Conservation (phyloP, 495 filamentous ascomycete species). For the Penicillium simplicissimum region DNA sequence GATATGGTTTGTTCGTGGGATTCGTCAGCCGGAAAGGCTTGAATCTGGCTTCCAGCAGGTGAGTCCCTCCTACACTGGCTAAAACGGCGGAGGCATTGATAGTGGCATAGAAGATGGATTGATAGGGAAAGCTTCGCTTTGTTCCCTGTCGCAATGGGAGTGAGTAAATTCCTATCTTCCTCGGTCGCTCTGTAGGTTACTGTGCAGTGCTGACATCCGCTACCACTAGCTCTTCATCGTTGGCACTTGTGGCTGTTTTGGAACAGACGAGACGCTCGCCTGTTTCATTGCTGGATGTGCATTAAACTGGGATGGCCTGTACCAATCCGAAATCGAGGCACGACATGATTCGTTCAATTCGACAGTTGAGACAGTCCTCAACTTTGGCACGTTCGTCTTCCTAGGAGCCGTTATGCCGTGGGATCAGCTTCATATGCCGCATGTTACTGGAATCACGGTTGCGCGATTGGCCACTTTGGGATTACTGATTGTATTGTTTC, state of each 20-base stretch:
- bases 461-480: constrained; percentile 33
- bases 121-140: constrained; percentile 38
- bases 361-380: constrained; percentile 37
- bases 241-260: constrained; percentile 43
- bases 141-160: constrained; percentile 36
- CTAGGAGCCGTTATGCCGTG: constrained; percentile 45
- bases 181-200: not conserved
- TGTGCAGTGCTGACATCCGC: not conserved
- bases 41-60: constrained; percentile 32
- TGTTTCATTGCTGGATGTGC: constrained; percentile 42
- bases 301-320: constrained; percentile 43
- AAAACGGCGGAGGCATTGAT: not conserved
- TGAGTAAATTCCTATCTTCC: constrained; percentile 12
- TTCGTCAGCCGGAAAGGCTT: constrained; percentile 34
- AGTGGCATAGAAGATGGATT: constrained; percentile 32
- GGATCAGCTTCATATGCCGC: constrained; percentile 32
- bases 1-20: constrained; percentile 37
- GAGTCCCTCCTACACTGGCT: not conserved
- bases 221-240: constrained; percentile 33
- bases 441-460: constrained; percentile 33
- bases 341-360: constrained; percentile 45
- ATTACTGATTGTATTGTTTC: constrained; percentile 37
- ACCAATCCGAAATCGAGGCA: constrained; percentile 34
- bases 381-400: constrained; percentile 47
- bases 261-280: constrained; percentile 43